Evolutionary conservation across 2,329 filamentous ascomycete species (phyloP).

Genomic region (Karstenula rhodostoma): DNA sequence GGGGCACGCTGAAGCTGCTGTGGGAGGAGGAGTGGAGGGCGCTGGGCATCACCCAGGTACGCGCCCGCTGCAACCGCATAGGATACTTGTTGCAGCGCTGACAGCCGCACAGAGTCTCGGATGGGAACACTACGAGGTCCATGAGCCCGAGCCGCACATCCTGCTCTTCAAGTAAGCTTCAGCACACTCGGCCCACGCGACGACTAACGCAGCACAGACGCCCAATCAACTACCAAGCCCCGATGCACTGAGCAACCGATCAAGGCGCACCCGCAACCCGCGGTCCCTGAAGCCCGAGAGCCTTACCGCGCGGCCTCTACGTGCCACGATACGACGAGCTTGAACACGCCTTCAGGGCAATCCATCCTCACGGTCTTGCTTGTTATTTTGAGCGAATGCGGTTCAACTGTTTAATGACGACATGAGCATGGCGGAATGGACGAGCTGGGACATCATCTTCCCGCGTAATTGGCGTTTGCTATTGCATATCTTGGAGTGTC

Average conservation of each 20-base stretch:
- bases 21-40: conserved; percentile 99
- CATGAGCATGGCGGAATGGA: conserved; percentile 48
- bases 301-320: conserved; percentile 18
- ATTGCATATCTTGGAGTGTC: conserved; percentile 22
- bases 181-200: background rate
- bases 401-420: conserved; percentile 45
- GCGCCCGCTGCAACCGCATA: background rate
- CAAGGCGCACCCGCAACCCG: conserved; percentile 13
- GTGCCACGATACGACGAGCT: conserved; percentile 24
- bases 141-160: conserved; percentile 98
- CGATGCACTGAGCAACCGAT: conserved; percentile 51
- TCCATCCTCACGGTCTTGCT: conserved; percentile 34
- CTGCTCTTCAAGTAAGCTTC: conserved; percentile 91
- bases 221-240: conserved; percentile 84
- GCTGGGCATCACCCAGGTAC: conserved; percentile 94
- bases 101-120: conserved; percentile 77
- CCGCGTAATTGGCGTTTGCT: conserved; percentile 31
- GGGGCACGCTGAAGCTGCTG: conserved; percentile 92
- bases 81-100: conserved; percentile 15
- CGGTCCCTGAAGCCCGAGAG: conserved; percentile 16
- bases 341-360: conserved; percentile 27
- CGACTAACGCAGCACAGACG: conserved; percentile 62
- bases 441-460: conserved; percentile 27
- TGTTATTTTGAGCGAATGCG: conserved; percentile 45
- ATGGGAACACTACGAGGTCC: conserved; percentile 99